These are phyloP conservation scores for Kwoniella sp. DNA, from an alignment of 768 basidiomycete genomes.

Conservation along the genomic window DNA sequence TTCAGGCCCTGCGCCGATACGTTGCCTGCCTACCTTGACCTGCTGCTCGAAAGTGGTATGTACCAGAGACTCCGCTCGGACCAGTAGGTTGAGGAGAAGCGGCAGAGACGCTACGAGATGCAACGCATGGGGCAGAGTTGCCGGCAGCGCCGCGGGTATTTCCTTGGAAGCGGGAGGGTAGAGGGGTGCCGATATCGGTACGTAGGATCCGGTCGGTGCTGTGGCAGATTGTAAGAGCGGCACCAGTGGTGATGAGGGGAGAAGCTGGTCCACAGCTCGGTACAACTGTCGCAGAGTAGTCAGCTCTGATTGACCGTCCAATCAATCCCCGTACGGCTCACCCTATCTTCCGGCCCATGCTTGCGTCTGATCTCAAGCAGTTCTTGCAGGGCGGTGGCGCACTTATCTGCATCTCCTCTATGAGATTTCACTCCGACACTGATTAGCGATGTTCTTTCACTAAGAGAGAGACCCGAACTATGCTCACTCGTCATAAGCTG, in stretches of 20 bases:
- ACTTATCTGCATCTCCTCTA: slow-evolving; percentile 76
- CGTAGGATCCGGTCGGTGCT: slow-evolving; percentile 60
- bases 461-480: too few relatives aligned
- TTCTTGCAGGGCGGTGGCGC: slow-evolving; percentile 79
- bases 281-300: slow-evolving; percentile 62
- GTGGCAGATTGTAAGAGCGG: slow-evolving; percentile 68
- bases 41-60: slow-evolving; percentile 58
- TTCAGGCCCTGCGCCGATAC: slow-evolving; percentile 63
- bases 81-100: slow-evolving; percentile 71
- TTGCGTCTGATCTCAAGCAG: slow-evolving; percentile 67
- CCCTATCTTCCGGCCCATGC: slow-evolving; percentile 67
- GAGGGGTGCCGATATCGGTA: slow-evolving; percentile 40
- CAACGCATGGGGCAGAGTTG: slow-evolving; percentile 60
- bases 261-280: slow-evolving; percentile 67
- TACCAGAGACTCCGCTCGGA: slow-evolving; percentile 31
- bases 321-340: slow-evolving; percentile 43
- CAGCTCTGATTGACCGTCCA: background rate
- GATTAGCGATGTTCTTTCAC: background rate
- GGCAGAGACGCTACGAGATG: slow-evolving; percentile 71
- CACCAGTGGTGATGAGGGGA: slow-evolving; percentile 73
- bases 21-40: slow-evolving; percentile 73
- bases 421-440: too few relatives aligned
- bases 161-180: slow-evolving; percentile 42
- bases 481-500: slow-evolving; percentile 66
- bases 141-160: slow-evolving; percentile 70